phyloP scores from a whole-genome alignment of 768 basidiomycete genomes.

The Boletus rex-veris region DNA sequence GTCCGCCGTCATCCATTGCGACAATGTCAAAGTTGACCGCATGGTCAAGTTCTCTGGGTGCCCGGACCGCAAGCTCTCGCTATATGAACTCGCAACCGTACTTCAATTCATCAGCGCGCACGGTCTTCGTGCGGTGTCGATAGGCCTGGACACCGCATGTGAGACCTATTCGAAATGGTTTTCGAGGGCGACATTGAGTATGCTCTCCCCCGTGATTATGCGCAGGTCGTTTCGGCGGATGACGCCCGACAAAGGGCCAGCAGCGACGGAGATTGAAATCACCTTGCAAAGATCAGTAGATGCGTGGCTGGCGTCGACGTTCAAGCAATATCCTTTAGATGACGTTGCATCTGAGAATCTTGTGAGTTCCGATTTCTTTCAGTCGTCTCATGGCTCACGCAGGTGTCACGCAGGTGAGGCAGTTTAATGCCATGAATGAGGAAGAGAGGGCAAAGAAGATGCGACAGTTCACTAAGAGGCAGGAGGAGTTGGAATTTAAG shows the following conservation, averaged over 20 bases:
- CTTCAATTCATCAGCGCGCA: conserved; percentile 7
- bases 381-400: background rate
- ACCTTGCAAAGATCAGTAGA: conserved; percentile 1
- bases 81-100: conserved; percentile 9
- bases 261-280: background rate
- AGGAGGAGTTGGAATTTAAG: background rate
- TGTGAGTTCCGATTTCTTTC: background rate
- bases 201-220: background rate
- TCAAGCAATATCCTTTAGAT: conserved; percentile 3
- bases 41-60: background rate
- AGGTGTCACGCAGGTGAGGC: background rate
- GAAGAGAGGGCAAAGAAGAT: background rate
- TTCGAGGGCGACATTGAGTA: background rate
- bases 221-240: background rate
- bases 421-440: background rate
- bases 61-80: conserved; percentile 5
- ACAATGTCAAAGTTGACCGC: conserved; percentile 3
- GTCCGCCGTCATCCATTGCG: background rate
- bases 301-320: conserved; percentile 7
- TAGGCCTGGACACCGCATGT: conserved; percentile 7
- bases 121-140: background rate
- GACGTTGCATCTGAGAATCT: conserved; percentile 5
- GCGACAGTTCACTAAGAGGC: background rate
- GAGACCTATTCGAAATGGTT: conserved; percentile 15
- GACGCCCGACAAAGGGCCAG: background rate